Conservation (phyloP, 208 protist genomes). For the Acanthamoeba castellanii region DNA sequence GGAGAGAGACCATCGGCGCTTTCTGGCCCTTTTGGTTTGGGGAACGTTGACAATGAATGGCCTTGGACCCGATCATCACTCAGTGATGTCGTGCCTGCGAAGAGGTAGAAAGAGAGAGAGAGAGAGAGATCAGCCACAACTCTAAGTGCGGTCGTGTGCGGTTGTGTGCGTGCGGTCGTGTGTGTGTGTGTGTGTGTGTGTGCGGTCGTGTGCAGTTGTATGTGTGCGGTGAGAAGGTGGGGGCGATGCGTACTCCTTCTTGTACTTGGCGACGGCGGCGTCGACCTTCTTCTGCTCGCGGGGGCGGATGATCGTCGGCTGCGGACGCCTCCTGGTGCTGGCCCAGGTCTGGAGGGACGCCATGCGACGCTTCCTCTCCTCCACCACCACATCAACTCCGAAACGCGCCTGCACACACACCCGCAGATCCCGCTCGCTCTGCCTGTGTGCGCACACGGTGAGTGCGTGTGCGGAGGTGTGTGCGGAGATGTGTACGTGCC, state of each 20-base stretch:
- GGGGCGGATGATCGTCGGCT: background rate
- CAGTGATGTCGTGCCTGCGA: no score
- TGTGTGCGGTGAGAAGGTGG: background rate
- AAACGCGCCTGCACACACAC: background rate
- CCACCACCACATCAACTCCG: background rate
- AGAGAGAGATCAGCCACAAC: no score
- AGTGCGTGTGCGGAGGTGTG: background rate
- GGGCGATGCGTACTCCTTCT: background rate
- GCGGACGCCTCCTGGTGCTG: background rate
- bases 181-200: no score
- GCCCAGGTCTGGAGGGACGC: background rate
- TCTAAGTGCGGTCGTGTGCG: background rate
- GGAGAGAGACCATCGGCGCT: no score
- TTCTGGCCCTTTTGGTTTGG: no score
- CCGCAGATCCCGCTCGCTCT: background rate
- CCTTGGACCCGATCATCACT: no score
- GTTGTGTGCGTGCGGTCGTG: background rate
- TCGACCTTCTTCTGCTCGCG: background rate
- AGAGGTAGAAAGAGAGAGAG: no score
- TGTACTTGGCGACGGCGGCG: background rate
- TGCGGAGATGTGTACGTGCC: background rate
- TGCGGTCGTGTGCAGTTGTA: background rate
- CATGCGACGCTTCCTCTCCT: background rate
- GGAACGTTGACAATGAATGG: no score
- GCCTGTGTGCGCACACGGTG: background rate